Evolutionary conservation across 140 eudicot genomes (phyloP).

Genomic region (Oenanthe javanica): DNA sequence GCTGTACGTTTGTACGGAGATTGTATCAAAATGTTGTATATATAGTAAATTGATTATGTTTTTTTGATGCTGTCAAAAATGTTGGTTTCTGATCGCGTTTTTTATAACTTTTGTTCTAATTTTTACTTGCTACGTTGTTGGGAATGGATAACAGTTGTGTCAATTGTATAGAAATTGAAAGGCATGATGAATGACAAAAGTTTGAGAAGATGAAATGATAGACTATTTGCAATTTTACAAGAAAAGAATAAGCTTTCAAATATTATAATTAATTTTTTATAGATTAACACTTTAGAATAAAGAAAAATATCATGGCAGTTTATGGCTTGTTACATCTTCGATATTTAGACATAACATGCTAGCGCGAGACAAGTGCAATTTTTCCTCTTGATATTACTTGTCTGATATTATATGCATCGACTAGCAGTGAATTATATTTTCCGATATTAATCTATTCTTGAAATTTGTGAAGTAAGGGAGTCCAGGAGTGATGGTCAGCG

Average conservation of each 20-base stretch:
- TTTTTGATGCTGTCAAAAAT: not conserved
- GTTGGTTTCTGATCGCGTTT: not conserved
- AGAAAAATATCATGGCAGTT: not conserved
- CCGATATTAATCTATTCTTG: not conserved
- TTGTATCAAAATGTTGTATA: not conserved
- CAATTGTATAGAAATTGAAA: not conserved
- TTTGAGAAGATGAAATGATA: not conserved
- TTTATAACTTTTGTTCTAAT: not conserved
- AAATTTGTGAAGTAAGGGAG: constrained; percentile 46
- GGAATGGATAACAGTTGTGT: not conserved
- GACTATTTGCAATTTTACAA: not conserved
- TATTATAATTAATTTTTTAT: not conserved
- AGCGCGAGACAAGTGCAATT: not conserved
- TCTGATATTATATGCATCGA: not conserved
- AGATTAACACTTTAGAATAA: not conserved
- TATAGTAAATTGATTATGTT: not conserved
- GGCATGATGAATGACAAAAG: not conserved
- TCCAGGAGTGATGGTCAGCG: constrained; percentile 44
- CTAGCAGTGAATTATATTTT: not conserved
- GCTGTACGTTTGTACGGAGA: not conserved
- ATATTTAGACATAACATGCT: not conserved
- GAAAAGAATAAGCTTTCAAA: not conserved
- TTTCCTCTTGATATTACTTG: not conserved
- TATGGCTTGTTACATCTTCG: too few species aligned
- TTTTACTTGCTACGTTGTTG: not conserved